Evolutionary conservation across 1,284 basidiomycete species (phyloP).

Genomic region (Chalciporus sp.): DNA sequence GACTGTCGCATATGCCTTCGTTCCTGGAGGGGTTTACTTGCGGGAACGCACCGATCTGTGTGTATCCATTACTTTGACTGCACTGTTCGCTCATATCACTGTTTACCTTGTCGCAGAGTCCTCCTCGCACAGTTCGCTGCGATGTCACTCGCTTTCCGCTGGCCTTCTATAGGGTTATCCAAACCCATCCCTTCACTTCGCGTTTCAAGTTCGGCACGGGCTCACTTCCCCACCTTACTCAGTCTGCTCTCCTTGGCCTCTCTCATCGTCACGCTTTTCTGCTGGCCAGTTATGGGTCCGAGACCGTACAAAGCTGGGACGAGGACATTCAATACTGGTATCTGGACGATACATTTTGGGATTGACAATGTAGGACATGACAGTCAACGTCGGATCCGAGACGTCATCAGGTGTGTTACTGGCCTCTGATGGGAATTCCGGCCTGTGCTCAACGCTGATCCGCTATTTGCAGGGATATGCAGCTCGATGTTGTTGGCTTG

Average conservation of each 20-base stretch:
- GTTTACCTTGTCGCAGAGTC: constrained; percentile 42
- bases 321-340: constrained; percentile 81
- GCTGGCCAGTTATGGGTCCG: constrained; percentile 48
- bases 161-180: constrained; percentile 28
- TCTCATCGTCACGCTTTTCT: constrained; percentile 55
- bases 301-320: constrained; percentile 68
- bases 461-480: constrained; percentile 60
- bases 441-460: background rate
- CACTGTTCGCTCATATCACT: background rate
- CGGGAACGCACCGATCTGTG: constrained; percentile 81
- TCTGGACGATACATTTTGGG: constrained; percentile 94
- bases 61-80: constrained; percentile 25
- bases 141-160: constrained; percentile 51
- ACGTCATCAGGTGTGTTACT: constrained; percentile 59
- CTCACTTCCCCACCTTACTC: constrained; percentile 37
- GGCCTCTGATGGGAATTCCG: constrained; percentile 5
- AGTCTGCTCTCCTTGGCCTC: constrained; percentile 51
- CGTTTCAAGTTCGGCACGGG: constrained; percentile 17
- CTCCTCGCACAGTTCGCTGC: constrained; percentile 50
- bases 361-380: constrained; percentile 83
- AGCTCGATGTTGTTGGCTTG: constrained; percentile 81
- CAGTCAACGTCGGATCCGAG: constrained; percentile 78
- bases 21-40: constrained; percentile 80
- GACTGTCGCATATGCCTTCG: constrained; percentile 94
- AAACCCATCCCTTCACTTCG: constrained; percentile 2